A percentile compares a stretch with the other conserved stretches of the same genome.
phyloP scores from a whole-genome alignment of 2,329 filamentous ascomycete genomes.

The Xylariaceae sp. region DNA sequence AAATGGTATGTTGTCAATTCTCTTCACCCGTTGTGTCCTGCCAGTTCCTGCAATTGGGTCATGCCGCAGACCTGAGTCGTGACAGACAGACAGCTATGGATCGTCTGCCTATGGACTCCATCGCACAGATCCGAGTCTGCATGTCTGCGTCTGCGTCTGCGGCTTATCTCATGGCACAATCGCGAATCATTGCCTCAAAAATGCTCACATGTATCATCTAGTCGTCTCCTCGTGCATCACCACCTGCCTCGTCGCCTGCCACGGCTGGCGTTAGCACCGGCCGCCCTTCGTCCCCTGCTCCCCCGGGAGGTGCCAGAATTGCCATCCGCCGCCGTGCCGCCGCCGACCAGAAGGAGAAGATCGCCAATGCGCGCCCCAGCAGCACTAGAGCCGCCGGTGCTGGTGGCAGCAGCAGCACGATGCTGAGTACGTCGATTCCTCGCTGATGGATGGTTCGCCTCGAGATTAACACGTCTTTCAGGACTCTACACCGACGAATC shows the following conservation, averaged over 20 bases:
- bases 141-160: too few species aligned
- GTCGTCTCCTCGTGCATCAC: slow-evolving; percentile 57
- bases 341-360: slow-evolving; percentile 94
- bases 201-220: slow-evolving; percentile 25
- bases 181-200: slow-evolving; percentile 6
- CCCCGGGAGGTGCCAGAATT: slow-evolving; percentile 89
- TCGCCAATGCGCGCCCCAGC: slow-evolving; percentile 86
- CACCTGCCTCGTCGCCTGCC: slow-evolving; percentile 52
- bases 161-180: not conserved
- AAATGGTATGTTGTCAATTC: slow-evolving; percentile 16
- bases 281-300: slow-evolving; percentile 79
- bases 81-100: not conserved
- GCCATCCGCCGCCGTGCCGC: slow-evolving; percentile 93
- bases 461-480: slow-evolving; percentile 35
- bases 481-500: slow-evolving; percentile 98
- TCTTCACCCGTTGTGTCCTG: not conserved
- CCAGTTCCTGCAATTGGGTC: not conserved
- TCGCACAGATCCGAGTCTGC: too few species aligned
- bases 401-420: slow-evolving; percentile 93
- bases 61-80: slow-evolving; percentile 12
- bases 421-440: slow-evolving; percentile 70
- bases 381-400: slow-evolving; percentile 92
- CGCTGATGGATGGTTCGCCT: not conserved
- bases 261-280: slow-evolving; percentile 64
- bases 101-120: too few species aligned